A percentile compares a stretch with the other conserved stretches of the same genome.
Evolutionary conservation across 2,329 filamentous ascomycete genomes (phyloP).

Genomic region (Aspergillus chevalieri): DNA sequence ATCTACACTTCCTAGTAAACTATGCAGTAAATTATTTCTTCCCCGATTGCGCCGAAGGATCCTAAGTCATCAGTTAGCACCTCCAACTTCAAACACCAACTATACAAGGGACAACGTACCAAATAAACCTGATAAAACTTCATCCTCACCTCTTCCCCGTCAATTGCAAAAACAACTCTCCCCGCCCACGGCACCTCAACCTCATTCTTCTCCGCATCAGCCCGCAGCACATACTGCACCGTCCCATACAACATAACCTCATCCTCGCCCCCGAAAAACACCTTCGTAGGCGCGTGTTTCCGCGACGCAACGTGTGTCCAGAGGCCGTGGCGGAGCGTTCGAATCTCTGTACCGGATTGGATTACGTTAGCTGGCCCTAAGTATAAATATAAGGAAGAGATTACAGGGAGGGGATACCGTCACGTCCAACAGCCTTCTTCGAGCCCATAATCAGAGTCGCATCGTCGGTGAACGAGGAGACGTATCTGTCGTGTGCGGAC

Average conservation of each 20-base stretch:
- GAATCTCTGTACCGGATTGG: conserved; percentile 18
- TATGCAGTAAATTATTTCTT: conserved; percentile 20
- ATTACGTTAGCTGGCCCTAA: too few relatives aligned
- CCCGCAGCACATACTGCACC: conserved; percentile 29
- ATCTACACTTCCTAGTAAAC: not conserved
- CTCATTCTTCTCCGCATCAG: conserved; percentile 20
- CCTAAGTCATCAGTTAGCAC: conserved; percentile 15
- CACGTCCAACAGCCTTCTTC: conserved; percentile 26
- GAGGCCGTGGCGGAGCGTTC: conserved; percentile 27
- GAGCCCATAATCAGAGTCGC: conserved; percentile 35
- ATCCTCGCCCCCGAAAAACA: conserved; percentile 27
- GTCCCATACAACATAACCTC: conserved; percentile 35
- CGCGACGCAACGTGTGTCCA: conserved; percentile 32
- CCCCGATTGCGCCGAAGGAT: conserved; percentile 28
- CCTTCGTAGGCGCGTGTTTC: conserved; percentile 22
- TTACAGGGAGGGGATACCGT: conserved; percentile 16
- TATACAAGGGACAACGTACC: conserved; percentile 18
- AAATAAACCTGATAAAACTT: conserved; percentile 37
- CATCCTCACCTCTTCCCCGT: conserved; percentile 25
- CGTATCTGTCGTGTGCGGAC: conserved; percentile 29
- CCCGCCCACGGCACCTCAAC: conserved; percentile 34
- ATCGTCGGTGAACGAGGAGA: conserved; percentile 27
- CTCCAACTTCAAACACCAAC: not conserved
- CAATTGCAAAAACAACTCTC: conserved; percentile 28
- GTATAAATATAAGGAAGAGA: not conserved